A percentile compares a stretch with the other conserved stretches of the same genome.
phyloP scores from a whole-genome alignment of 2,329 filamentous ascomycete species.

The Penicillium sp. region DNA sequence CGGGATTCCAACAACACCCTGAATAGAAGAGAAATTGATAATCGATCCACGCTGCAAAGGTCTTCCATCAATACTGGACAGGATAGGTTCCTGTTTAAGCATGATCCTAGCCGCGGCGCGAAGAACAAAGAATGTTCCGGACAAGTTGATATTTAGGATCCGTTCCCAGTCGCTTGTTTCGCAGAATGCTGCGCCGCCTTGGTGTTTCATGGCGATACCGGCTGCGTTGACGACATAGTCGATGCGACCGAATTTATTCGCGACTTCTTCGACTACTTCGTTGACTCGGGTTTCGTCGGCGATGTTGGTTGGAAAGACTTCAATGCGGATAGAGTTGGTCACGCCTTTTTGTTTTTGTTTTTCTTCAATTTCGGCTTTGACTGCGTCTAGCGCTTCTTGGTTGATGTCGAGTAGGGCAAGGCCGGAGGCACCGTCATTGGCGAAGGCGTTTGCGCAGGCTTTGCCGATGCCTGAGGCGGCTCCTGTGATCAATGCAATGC shows the following conservation, averaged over 20 bases:
- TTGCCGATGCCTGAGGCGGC: conserved; percentile 19
- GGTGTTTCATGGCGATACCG: conserved; percentile 28
- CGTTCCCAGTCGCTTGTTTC: conserved; percentile 40
- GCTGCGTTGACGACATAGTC: conserved; percentile 21
- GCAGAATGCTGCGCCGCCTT: conserved; percentile 19
- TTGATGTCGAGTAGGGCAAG: conserved; percentile 16
- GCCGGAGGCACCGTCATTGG: conserved; percentile 16
- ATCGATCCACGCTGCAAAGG: conserved; percentile 34
- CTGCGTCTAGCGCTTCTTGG: conserved; percentile 6
- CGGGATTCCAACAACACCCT: conserved; percentile 43
- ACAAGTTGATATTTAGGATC: conserved; percentile 47
- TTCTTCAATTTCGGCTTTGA: conserved; percentile 16
- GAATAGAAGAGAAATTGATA: conserved; percentile 41
- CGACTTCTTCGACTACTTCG: conserved; percentile 9
- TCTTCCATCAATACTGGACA: conserved; percentile 35
- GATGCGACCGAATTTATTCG: conserved; percentile 15
- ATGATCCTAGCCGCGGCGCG: conserved; percentile 45
- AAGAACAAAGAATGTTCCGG: conserved; percentile 46
- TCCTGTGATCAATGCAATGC: conserved; percentile 20
- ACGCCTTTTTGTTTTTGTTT: neutral
- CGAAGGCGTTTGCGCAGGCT: conserved; percentile 15
- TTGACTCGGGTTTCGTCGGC: conserved; percentile 14
- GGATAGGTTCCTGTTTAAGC: conserved; percentile 46
- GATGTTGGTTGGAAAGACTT: conserved; percentile 14
- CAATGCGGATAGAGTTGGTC: conserved; percentile 6